Percentiles rank a stretch among this genome's conserved stretches.
Evolutionary conservation across 805 yeast genomes (phyloP).

Genomic region (Alloascoidea hylecoeti): DNA sequence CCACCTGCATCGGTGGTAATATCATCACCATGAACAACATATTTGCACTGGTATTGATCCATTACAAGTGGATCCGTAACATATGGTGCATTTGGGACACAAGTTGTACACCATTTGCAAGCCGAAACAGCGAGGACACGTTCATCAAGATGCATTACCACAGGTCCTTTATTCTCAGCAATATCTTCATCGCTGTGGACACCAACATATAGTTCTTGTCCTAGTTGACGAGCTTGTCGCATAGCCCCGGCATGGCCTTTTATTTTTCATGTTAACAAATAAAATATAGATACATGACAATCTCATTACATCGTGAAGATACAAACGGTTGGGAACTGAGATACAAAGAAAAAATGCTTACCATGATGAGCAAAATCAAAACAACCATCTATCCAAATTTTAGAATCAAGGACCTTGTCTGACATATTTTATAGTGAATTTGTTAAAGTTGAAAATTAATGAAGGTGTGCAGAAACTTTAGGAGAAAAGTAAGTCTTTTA

Average conservation of each 20-base stretch:
- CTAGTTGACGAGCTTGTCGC: constrained; percentile 80
- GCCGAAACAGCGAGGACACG: constrained; percentile 77
- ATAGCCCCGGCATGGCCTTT: constrained; percentile 85
- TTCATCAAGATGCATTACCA: constrained; percentile 78
- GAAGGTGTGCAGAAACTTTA: too few relatives aligned
- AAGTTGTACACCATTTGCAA: constrained; percentile 74
- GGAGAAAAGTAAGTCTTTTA: too few relatives aligned
- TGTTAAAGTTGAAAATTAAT: too few relatives aligned
- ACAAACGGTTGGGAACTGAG: neutral
- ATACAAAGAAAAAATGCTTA: constrained; percentile 13
- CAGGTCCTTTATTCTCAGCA: constrained; percentile 73
- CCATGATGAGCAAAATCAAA: constrained; percentile 98
- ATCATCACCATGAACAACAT: constrained; percentile 98
- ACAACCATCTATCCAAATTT: constrained; percentile 96
- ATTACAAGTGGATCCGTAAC: constrained; percentile 77
- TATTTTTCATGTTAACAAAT: constrained; percentile 3
- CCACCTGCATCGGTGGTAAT: constrained; percentile 95
- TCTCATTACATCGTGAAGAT: neutral
- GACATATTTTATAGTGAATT: too few relatives aligned
- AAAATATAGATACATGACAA: neutral
- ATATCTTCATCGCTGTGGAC: constrained; percentile 90
- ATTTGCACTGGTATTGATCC: constrained; percentile 63
- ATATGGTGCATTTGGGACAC: constrained; percentile 76
- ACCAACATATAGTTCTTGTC: constrained; percentile 67
- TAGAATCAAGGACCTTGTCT: constrained; percentile 14